Conservation (phyloP, 2,329 filamentous ascomycete genomes). For the Fusarium lateritium region DNA sequence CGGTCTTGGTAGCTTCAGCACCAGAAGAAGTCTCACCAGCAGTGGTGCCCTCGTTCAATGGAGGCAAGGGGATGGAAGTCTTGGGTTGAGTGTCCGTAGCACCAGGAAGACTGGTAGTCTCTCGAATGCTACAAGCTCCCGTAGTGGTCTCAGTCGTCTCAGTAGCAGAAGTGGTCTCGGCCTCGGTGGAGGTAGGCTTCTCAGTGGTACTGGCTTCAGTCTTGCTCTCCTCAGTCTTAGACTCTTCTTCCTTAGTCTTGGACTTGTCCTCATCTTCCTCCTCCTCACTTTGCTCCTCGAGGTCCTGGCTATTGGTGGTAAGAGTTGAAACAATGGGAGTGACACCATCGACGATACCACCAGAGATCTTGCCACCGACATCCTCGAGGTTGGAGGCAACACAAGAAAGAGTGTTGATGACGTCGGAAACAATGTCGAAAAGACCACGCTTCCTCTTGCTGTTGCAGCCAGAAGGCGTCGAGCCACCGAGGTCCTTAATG, state of each 20-base stretch:
- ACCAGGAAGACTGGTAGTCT: neutral
- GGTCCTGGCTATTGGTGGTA: constrained; percentile 12
- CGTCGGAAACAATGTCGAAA: neutral
- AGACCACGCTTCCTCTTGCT: constrained; percentile 18
- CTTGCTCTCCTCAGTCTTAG: neutral
- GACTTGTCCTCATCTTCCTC: constrained; percentile 15
- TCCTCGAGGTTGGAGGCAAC: constrained; percentile 7
- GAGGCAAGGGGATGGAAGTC: neutral
- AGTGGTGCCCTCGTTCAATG: neutral
- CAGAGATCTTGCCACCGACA: constrained; percentile 13
- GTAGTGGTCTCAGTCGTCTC: constrained; percentile 2
- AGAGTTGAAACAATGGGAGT: constrained; percentile 14
- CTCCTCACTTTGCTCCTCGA: constrained; percentile 25
- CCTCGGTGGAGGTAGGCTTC: constrained; percentile 3
- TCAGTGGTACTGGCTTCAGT: constrained; percentile 12
- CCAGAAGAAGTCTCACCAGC: neutral
- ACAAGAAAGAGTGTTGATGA: constrained; percentile 19
- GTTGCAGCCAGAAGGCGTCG: constrained; percentile 6
- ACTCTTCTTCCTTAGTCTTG: constrained; percentile 15
- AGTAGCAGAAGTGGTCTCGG: neutral
- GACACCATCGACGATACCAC: constrained; percentile 17
- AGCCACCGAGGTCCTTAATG: constrained; percentile 18
- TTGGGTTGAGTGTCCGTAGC: neutral
- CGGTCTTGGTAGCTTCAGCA: neutral
- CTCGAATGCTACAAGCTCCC: neutral